phyloP scores from a whole-genome alignment of 2,329 filamentous ascomycete genomes.

The Didymella pinodella region DNA sequence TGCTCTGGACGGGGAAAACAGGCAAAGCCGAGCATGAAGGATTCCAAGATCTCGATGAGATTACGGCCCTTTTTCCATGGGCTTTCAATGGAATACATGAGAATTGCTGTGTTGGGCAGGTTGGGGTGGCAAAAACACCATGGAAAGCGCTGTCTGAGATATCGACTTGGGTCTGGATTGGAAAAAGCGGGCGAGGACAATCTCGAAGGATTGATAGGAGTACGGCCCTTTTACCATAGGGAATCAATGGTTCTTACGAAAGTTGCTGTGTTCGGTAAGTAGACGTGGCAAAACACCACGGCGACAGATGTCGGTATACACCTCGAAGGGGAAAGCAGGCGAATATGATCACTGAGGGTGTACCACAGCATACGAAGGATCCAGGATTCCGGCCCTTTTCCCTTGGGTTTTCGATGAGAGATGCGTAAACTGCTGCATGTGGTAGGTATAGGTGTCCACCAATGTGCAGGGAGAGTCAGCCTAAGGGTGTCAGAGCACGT shows the following conservation, averaged over 20 bases:
- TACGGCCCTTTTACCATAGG: neutral
- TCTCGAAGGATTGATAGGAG: neutral
- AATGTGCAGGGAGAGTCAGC: neutral
- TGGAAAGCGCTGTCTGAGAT: neutral
- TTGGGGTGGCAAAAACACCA: neutral
- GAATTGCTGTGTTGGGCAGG: neutral
- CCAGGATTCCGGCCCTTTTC: conserved; percentile 11
- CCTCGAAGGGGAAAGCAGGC: neutral
- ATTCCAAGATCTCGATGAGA: neutral
- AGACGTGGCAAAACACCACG: neutral
- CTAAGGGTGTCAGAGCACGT: too few species aligned
- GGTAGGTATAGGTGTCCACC: neutral
- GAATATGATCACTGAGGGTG: neutral
- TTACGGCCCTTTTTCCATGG: neutral
- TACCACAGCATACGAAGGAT: neutral
- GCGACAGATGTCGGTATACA: neutral
- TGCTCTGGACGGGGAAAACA: neutral
- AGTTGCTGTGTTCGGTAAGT: neutral
- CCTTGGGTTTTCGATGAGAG: neutral
- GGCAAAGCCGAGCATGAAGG: neutral
- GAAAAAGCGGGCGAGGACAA: neutral
- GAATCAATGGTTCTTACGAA: neutral
- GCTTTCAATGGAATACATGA: neutral
- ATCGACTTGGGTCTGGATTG: too few species aligned
- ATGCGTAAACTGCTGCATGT: neutral